Percentiles rank a stretch among this genome's conserved stretches.
Conservation (phyloP, 768 basidiomycete genomes). For the Auricularia sp. region DNA sequence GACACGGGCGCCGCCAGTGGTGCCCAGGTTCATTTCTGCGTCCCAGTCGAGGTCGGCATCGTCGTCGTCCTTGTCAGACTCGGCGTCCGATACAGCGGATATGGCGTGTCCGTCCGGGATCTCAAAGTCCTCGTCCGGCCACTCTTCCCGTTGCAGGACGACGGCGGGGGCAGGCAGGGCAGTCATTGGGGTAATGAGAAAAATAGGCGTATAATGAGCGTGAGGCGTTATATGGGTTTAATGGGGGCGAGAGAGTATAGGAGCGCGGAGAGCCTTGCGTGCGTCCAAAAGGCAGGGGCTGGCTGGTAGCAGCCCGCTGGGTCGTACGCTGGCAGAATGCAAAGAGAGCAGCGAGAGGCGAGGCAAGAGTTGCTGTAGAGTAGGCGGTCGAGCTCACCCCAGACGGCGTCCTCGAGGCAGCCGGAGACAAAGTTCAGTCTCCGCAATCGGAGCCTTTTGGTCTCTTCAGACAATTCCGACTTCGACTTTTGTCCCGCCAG, state of each 20-base stretch:
- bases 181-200: slow-evolving; percentile 33
- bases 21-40: slow-evolving; percentile 57
- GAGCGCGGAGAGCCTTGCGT: neutral
- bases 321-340: neutral
- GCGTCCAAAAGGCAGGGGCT: neutral
- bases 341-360: neutral
- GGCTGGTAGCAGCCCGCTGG: neutral
- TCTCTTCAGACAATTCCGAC: no score
- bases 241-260: neutral
- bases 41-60: slow-evolving; percentile 72
- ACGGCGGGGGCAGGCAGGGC: slow-evolving; percentile 50
- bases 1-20: slow-evolving; percentile 38
- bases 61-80: slow-evolving; percentile 50
- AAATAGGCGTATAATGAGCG: neutral
- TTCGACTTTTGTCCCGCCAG: no score
- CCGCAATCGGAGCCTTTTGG: no score
- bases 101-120: slow-evolving; percentile 53
- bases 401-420: no score
- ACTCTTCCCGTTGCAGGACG: slow-evolving; percentile 56
- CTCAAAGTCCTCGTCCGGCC: slow-evolving; percentile 83
- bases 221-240: neutral
- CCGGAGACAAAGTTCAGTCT: no score
- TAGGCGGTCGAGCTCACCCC: no score
- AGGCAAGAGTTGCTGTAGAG: no score
- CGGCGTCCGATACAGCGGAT: slow-evolving; percentile 39